These are phyloP conservation scores for Oryza meyeriana DNA, from an alignment of 176 grass and related monocot species.

Conservation along the genomic window DNA sequence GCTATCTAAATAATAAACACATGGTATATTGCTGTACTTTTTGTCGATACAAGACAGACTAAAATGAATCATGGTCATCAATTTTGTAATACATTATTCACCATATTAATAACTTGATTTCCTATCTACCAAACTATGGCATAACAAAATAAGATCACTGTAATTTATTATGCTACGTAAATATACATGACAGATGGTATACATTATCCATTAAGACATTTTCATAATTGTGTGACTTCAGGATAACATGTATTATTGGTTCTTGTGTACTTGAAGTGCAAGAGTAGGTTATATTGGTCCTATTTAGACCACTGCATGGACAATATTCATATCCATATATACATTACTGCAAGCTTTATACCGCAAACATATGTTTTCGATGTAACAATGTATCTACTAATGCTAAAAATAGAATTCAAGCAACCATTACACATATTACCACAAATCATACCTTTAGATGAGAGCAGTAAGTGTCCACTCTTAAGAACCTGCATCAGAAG, in stretches of 20 bases:
- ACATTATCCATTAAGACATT: not conserved
- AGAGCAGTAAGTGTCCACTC: slow-evolving; percentile 80
- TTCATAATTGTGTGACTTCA: slow-evolving; percentile 1
- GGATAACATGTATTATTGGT: not conserved
- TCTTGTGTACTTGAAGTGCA: slow-evolving; percentile 22
- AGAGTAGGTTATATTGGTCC: not conserved
- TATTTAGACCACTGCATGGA: slow-evolving; percentile 22
- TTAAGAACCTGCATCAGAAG: slow-evolving; percentile 70
- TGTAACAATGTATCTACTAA: slow-evolving; percentile 17
- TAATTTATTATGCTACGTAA: slow-evolving; percentile 8
- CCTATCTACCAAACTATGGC: slow-evolving; percentile 5
- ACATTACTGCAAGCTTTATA: slow-evolving; percentile 3
- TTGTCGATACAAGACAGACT: no score
- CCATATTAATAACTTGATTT: not conserved
- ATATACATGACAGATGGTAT: slow-evolving; percentile 1
- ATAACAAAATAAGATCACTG: not conserved
- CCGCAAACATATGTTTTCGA: slow-evolving; percentile 16
- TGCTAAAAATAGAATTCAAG: slow-evolving; percentile 30
- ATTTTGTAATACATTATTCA: not conserved
- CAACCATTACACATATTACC: not conserved
- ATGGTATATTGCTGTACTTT: no score
- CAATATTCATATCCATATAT: slow-evolving; percentile 23
- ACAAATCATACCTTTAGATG: slow-evolving; percentile 82
- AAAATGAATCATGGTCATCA: not conserved
- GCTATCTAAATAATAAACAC: no score